phyloP scores from a whole-genome alignment of 192 early-diverging fungal genomes.

The Jimgerdemannia lactiflua region DNA sequence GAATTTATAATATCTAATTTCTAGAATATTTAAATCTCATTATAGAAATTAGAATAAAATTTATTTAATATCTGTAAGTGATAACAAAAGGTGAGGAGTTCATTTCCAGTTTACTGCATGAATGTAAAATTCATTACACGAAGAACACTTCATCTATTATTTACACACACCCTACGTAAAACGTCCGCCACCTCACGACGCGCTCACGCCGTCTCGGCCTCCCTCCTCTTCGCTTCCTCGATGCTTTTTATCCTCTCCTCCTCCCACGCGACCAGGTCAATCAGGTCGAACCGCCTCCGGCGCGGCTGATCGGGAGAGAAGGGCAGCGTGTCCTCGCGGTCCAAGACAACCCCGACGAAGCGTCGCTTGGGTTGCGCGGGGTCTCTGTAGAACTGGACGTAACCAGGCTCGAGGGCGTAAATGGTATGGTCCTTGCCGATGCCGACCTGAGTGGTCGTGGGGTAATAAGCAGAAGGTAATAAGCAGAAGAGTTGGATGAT shows the following conservation, averaged over 20 bases:
- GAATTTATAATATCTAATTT: too few relatives aligned
- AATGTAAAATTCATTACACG: too few relatives aligned
- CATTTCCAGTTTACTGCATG: too few relatives aligned
- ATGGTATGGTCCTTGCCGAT: constrained; percentile 81
- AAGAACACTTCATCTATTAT: too few relatives aligned
- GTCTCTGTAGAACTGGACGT: constrained; percentile 72
- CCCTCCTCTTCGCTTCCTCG: background rate
- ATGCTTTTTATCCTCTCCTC: background rate
- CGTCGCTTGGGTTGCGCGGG: constrained; percentile 58
- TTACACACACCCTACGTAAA: too few relatives aligned
- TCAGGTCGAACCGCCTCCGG: constrained; percentile 64
- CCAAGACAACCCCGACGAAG: constrained; percentile 63
- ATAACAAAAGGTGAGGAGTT: too few relatives aligned
- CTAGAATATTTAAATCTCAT: too few relatives aligned
- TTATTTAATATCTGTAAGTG: too few relatives aligned
- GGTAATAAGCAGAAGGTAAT: background rate
- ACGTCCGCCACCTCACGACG: background rate
- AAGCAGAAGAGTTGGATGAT: too few relatives aligned
- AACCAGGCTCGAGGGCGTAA: constrained; percentile 68
- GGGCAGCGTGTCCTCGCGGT: constrained; percentile 63
- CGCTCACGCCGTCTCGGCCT: background rate
- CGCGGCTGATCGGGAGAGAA: constrained; percentile 57
- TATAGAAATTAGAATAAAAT: too few relatives aligned
- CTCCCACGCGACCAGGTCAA: constrained; percentile 46
- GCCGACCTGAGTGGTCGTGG: constrained; percentile 34